Evolutionary conservation across 768 basidiomycete genomes (phyloP), one percentile per base, ranked within the genome.

Genomic region (Collybiopsis luxurians): DNA sequence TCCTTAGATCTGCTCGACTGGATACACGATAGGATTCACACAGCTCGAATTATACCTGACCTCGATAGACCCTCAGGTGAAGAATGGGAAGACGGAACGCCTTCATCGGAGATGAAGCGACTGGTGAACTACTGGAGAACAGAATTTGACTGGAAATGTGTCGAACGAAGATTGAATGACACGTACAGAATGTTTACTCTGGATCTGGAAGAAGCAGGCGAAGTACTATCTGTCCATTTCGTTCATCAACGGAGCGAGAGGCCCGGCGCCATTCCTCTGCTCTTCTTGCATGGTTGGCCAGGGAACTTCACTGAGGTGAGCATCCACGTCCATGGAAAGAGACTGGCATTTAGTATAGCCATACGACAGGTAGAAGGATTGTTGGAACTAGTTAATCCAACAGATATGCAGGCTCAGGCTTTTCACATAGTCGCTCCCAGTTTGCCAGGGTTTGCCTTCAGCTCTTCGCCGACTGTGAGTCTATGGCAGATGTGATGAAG

Each of bases 281-380:
- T 83, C n/a, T 82, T 79, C 60, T 71, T 78, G 13, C 83, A 84
- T 59, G 83, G 83, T 4, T 84, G 82, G 72, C 73, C 71, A 5
- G 71, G 72, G 4, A 70, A 69, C 44, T 73, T 73, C 53, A 66
- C 68, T 7, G 71, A 74, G 70, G 71, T 69, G 38, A 38, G 56
- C 49, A 5, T 11, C 13, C 39, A 13, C 11, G 1, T 38, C n/a
- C 2, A 3, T 48, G 11, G 11, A 6, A 9, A 7, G 12, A 23
- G 9, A n/a, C 43, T 13, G 31, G n/a, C 42, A 7, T n/a, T n/a
- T n/a, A n/a, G n/a, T n/a, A n/a, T n/a, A n/a, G n/a, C n/a, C n/a
- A n/a, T n/a, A n/a, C 23, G n/a, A 27, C 21, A 71, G 67, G 70
- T 70, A 21, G 63, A 66, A 44, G 63, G 56, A 2, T 49, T 75